These are phyloP conservation scores for Blastomyces emzantsi DNA, from an alignment of 2,329 filamentous ascomycete genomes.

Conservation along the genomic window DNA sequence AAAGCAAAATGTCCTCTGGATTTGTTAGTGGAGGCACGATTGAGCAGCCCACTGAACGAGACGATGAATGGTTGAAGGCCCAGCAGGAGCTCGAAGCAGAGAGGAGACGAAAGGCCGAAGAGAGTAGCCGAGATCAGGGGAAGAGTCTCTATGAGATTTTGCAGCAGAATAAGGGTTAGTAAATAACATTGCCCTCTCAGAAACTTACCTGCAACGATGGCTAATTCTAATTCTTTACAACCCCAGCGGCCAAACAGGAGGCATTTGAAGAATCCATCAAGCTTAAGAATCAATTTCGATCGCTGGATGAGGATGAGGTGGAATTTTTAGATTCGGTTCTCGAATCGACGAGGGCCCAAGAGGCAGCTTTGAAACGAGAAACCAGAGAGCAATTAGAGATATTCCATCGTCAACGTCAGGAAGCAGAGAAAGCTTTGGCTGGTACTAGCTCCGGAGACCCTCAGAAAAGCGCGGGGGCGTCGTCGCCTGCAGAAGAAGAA, in stretches of 20 bases:
- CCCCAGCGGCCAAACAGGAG: slow-evolving; percentile 41
- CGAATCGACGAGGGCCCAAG: slow-evolving; percentile 48
- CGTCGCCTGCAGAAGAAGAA: slow-evolving; percentile 30
- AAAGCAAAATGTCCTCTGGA: slow-evolving; percentile 35
- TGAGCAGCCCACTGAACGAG: slow-evolving; percentile 31
- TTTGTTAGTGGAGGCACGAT: slow-evolving; percentile 39
- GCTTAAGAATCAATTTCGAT: slow-evolving; percentile 44
- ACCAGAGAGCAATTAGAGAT: slow-evolving; percentile 50
- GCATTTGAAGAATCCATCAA: slow-evolving; percentile 44
- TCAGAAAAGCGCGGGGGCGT: slow-evolving; percentile 16
- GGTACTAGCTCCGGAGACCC: slow-evolving; percentile 19
- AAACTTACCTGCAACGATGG: not conserved
- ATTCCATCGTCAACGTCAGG: slow-evolving; percentile 52
- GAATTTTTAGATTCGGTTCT: slow-evolving; percentile 48
- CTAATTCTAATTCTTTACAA: slow-evolving; percentile 6
- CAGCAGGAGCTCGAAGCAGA: slow-evolving; percentile 41
- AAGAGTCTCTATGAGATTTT: slow-evolving; percentile 43
- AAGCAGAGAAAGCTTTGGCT: slow-evolving; percentile 44
- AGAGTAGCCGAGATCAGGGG: slow-evolving; percentile 45
- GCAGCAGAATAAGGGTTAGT: slow-evolving; percentile 42
- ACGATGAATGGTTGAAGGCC: slow-evolving; percentile 37
- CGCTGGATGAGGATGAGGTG: slow-evolving; percentile 44
- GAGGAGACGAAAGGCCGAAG: slow-evolving; percentile 36
- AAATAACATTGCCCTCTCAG: not conserved
- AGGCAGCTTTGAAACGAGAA: slow-evolving; percentile 49